Percentiles rank a stretch among this genome's conserved stretches.
Evolutionary conservation across 2,329 filamentous ascomycete species (phyloP).

Genomic region (Pseudogymnoascus pannorum): DNA sequence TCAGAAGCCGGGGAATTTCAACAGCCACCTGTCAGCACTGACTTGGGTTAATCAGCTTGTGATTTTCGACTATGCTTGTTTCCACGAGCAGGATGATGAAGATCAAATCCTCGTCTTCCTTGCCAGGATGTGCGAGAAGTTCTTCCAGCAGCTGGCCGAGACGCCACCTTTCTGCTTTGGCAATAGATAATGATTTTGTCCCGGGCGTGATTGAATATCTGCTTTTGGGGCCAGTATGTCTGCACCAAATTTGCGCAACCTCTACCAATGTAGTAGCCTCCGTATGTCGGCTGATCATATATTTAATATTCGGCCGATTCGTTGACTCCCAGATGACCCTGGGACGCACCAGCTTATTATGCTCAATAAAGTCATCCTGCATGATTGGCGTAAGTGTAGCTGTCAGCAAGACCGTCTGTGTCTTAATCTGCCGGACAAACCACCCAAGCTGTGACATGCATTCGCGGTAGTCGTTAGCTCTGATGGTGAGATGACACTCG

Average conservation of each 20-base stretch:
- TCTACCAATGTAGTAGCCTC: conserved; percentile 8
- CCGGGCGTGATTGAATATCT: conserved; percentile 10
- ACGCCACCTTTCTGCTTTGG: conserved; percentile 8
- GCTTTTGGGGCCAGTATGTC: conserved; percentile 6
- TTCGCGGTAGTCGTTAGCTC: conserved; percentile 12
- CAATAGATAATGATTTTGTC: conserved; percentile 18
- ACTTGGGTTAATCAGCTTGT: conserved; percentile 15
- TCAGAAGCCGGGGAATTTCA: conserved; percentile 11
- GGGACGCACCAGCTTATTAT: conserved; percentile 16
- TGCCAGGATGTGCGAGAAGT: conserved; percentile 13
- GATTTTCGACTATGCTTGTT: conserved; percentile 11
- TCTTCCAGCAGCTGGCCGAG: conserved; percentile 14
- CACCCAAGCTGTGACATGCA: conserved; percentile 13
- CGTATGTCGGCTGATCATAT: conserved; percentile 11
- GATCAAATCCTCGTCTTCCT: conserved; percentile 14
- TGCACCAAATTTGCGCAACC: conserved; percentile 11
- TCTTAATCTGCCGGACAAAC: conserved; percentile 14
- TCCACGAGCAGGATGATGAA: conserved; percentile 15
- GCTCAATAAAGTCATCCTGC: conserved; percentile 14
- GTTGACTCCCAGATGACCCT: conserved; percentile 14
- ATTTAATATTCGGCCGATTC: conserved; percentile 16
- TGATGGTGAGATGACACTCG: conserved; percentile 15
- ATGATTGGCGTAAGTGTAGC: conserved; percentile 12
- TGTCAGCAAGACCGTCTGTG: conserved; percentile 14
- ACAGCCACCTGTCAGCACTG: conserved; percentile 13